Conservation (phyloP, 176 grass and related monocot genomes). For the Rhynchospora tenuis region DNA sequence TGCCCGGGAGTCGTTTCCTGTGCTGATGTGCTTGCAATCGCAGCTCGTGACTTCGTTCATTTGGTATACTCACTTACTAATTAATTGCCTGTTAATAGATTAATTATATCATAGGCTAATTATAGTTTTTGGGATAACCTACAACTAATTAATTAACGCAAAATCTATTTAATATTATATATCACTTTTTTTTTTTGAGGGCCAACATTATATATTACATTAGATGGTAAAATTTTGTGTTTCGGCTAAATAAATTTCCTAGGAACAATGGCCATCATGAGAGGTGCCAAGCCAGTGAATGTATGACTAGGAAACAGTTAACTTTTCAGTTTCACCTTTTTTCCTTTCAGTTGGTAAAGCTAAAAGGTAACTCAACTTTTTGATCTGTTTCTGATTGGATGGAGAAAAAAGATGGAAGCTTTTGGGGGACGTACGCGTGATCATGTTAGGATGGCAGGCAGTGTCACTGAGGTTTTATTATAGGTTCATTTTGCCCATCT, state of each 20-base stretch:
- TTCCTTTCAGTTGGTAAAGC: neutral
- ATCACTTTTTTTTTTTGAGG: too few relatives aligned
- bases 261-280: neutral
- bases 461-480: neutral
- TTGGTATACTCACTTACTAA: slow-evolving; percentile 25
- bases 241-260: neutral
- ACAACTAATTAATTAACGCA: neutral
- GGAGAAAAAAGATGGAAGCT: slow-evolving; percentile 1
- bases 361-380: neutral
- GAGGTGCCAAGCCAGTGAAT: neutral
- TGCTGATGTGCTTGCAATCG: slow-evolving; percentile 84
- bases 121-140: neutral
- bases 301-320: neutral
- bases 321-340: neutral
- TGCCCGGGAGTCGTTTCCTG: slow-evolving; percentile 88
- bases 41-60: slow-evolving; percentile 74
- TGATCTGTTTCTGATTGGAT: neutral
- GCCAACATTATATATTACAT: neutral
- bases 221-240: neutral
- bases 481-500: neutral
- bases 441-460: neutral
- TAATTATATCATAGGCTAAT: neutral
- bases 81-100: neutral
- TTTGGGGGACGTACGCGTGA: neutral
- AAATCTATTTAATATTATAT: neutral